These are phyloP conservation scores for Schoenoplectus triqueter DNA, from an alignment of 202 grass and related monocot genomes.

Conservation along the genomic window DNA sequence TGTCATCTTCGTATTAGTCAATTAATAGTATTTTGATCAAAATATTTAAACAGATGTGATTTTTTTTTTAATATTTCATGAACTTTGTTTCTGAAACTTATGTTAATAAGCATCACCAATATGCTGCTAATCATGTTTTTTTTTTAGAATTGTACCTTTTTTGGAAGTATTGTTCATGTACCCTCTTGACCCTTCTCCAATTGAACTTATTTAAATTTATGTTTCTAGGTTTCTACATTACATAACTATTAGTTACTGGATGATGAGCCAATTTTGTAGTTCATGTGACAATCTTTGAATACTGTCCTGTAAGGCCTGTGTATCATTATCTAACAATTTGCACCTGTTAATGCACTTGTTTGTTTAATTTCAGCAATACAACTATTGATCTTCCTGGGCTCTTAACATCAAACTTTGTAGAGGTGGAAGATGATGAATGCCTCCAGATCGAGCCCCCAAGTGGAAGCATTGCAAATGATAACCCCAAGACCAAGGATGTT, in stretches of 20 bases:
- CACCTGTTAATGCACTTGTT: slow-evolving; percentile 37
- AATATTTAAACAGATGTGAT: slow-evolving; percentile 32
- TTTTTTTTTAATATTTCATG: slow-evolving; percentile 32
- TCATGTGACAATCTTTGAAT: slow-evolving; percentile 31
- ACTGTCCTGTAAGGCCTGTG: slow-evolving; percentile 30
- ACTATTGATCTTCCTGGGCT: slow-evolving; percentile 69
- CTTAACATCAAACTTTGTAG: slow-evolving; percentile 68
- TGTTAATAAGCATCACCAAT: slow-evolving; percentile 13
- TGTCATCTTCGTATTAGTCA: slow-evolving; percentile 19
- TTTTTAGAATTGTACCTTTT: neutral
- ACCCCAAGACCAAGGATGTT: slow-evolving; percentile 53
- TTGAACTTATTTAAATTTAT: neutral
- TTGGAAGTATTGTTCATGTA: no score
- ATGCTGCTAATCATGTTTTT: neutral
- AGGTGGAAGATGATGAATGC: slow-evolving; percentile 63
- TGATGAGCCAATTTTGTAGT: slow-evolving; percentile 9
- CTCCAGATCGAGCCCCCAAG: slow-evolving; percentile 41
- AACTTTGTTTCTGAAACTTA: slow-evolving; percentile 14
- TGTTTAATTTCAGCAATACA: slow-evolving; percentile 69
- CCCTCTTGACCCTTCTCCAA: no score
- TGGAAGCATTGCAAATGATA: slow-evolving; percentile 39
- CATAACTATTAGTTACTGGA: slow-evolving; percentile 12
- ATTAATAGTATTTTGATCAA: slow-evolving; percentile 4
- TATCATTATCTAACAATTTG: neutral
- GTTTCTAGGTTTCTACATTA: slow-evolving; percentile 1